These are phyloP conservation scores for Takashimella koratensis DNA, from an alignment of 1,284 basidiomycete species.

Conservation along the genomic window DNA sequence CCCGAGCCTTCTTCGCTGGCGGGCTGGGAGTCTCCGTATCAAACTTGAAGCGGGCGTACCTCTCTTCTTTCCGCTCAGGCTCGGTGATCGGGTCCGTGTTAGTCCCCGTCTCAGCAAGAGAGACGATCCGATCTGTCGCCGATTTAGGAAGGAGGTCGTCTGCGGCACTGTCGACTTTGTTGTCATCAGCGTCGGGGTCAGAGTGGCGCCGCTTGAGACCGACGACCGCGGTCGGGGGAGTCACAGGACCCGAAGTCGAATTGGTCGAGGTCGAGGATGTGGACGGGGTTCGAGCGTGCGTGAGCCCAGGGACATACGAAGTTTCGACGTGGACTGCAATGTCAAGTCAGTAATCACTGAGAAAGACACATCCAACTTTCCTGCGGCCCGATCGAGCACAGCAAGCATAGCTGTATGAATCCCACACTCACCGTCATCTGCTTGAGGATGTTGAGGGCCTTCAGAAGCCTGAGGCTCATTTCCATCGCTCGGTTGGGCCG, in stretches of 20 bases:
- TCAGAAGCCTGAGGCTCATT: too few relatives aligned
- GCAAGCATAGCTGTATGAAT: too few relatives aligned
- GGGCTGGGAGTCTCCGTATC: background rate
- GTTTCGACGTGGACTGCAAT: conserved; percentile 3
- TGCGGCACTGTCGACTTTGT: background rate
- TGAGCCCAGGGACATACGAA: too few relatives aligned
- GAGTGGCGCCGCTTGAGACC: background rate
- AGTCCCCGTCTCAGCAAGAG: background rate
- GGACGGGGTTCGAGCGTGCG: background rate
- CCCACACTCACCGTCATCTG: too few relatives aligned
- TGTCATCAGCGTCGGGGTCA: background rate
- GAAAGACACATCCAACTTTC: too few relatives aligned
- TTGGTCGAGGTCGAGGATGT: background rate
- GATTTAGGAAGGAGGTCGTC: background rate
- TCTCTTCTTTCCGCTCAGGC: too few relatives aligned
- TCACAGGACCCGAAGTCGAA: background rate
- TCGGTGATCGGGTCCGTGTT: background rate
- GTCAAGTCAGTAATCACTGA: too few relatives aligned
- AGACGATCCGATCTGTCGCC: background rate
- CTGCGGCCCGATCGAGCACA: too few relatives aligned
- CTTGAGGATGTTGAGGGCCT: too few relatives aligned
- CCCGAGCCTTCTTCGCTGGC: background rate
- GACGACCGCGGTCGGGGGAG: background rate
- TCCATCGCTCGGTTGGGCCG: too few relatives aligned
- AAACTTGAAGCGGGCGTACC: background rate